Evolutionary conservation across 352 stramenopile species (phyloP).

Genomic region (Globisporangium radiosum): DNA sequence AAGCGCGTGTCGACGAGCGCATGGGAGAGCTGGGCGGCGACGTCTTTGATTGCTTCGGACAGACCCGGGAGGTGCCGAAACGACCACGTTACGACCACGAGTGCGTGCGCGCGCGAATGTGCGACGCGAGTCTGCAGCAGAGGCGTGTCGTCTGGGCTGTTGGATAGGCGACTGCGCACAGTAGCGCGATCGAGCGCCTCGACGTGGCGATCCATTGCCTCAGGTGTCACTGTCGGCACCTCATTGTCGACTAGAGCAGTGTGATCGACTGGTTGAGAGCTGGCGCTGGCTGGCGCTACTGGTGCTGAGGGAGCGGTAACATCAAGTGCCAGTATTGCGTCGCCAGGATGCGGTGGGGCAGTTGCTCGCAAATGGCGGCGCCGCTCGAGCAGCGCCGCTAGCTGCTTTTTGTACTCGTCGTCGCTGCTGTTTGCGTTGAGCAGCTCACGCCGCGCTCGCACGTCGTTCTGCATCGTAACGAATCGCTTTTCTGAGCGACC

Average conservation of each 20-base stretch:
- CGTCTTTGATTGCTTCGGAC: conserved; percentile 48
- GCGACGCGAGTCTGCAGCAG: too few species aligned
- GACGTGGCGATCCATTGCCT: too few species aligned
- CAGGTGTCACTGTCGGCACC: too few species aligned
- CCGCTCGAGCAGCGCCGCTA: conserved; percentile 32
- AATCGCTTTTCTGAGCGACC: not conserved
- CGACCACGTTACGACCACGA: conserved; percentile 44
- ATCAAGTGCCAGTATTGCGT: not conserved
- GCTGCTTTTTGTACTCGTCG: conserved; percentile 42
- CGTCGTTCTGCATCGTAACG: conserved; percentile 44
- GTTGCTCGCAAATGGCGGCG: conserved; percentile 28
- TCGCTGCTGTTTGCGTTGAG: conserved; percentile 7
- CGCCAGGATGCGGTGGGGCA: not conserved
- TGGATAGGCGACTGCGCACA: too few species aligned
- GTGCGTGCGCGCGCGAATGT: conserved; percentile 18
- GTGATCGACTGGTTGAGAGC: too few species aligned
- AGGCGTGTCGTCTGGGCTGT: too few species aligned
- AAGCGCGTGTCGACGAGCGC: conserved; percentile 46
- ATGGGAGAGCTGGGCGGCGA: conserved; percentile 44
- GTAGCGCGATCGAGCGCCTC: too few species aligned
- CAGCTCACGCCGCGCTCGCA: conserved; percentile 10
- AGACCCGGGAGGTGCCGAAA: conserved; percentile 53
- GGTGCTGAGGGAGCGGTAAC: too few species aligned
- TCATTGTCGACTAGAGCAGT: too few species aligned
- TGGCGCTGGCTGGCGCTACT: too few species aligned